These are phyloP conservation scores for Metarhizium sp. DNA, from an alignment of 2,329 filamentous ascomycete species.

Conservation along the genomic window DNA sequence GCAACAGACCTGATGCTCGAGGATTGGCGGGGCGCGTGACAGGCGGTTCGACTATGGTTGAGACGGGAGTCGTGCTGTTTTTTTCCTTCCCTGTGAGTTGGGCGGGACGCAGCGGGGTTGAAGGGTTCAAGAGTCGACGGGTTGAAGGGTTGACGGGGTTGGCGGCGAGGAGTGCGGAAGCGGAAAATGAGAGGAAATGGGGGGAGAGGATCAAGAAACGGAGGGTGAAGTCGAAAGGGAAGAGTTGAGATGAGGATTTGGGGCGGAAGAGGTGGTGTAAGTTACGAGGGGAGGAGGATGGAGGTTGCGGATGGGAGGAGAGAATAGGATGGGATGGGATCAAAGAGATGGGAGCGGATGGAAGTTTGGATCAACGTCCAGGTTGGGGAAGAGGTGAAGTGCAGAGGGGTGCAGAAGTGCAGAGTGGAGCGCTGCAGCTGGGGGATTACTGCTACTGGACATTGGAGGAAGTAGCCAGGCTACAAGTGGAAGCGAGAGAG, in stretches of 20 bases:
- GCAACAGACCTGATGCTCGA: background rate
- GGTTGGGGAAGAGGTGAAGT: background rate
- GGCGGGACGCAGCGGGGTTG: constrained; percentile 4
- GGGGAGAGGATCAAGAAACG: background rate
- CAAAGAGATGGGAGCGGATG: background rate
- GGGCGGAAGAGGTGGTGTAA: constrained; percentile 3
- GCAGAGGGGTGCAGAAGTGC: background rate
- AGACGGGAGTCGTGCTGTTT: background rate
- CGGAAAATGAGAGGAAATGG: background rate
- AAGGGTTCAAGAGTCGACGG: background rate
- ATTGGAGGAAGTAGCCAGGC: background rate
- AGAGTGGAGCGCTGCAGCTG: background rate
- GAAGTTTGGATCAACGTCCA: background rate
- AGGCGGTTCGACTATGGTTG: background rate
- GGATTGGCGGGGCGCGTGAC: background rate
- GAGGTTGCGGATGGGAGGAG: constrained; percentile 1
- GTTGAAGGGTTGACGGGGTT: constrained; percentile 1
- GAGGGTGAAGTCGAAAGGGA: background rate
- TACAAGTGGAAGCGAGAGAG: background rate
- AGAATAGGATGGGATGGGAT: constrained; percentile 1
- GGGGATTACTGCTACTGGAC: background rate
- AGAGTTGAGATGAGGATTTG: constrained; percentile 5
- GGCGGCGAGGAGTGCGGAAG: constrained; percentile 1
- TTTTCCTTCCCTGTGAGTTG: background rate
- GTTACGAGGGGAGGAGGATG: constrained; percentile 8